Conservation (phyloP, 2,329 filamentous ascomycete genomes). For the Shiraia sp. region DNA sequence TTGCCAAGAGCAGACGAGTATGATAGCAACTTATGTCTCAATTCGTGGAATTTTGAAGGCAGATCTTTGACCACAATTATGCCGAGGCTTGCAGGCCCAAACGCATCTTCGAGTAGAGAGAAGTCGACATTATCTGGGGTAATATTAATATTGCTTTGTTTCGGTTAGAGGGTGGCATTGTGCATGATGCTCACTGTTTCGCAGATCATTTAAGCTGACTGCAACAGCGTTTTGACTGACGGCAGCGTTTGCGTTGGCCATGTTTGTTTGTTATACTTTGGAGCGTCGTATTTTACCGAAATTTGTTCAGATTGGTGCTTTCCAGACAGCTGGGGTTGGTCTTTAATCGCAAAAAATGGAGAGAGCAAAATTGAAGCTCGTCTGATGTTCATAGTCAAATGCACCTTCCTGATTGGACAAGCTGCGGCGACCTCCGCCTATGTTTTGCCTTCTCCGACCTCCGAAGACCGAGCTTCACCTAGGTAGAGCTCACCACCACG, state of each 20-base stretch:
- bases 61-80: slow-evolving; percentile 93
- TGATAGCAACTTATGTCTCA: slow-evolving; percentile 76
- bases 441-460: slow-evolving; percentile 4
- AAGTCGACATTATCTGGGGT: slow-evolving; percentile 67
- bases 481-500: slow-evolving; percentile 12
- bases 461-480: slow-evolving; percentile 16
- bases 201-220: slow-evolving; percentile 47
- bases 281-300: not conserved
- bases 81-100: slow-evolving; percentile 86
- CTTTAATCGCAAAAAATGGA: not conserved
- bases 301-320: not conserved
- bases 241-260: slow-evolving; percentile 25
- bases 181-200: slow-evolving; percentile 46
- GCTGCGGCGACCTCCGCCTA: slow-evolving; percentile 27
- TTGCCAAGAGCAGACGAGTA: slow-evolving; percentile 90
- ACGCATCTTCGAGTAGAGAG: slow-evolving; percentile 73
- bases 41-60: slow-evolving; percentile 68
- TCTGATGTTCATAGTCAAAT: slow-evolving; percentile 13
- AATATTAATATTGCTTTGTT: slow-evolving; percentile 6
- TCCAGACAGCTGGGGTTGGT: slow-evolving; percentile 5
- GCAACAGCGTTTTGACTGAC: slow-evolving; percentile 34
- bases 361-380: slow-evolving; percentile 10
- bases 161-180: not conserved
- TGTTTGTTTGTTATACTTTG: slow-evolving; percentile 3
- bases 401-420: slow-evolving; percentile 33